Conservation (phyloP, 2,329 filamentous ascomycete species). For the Rhinocladiella similis region DNA sequence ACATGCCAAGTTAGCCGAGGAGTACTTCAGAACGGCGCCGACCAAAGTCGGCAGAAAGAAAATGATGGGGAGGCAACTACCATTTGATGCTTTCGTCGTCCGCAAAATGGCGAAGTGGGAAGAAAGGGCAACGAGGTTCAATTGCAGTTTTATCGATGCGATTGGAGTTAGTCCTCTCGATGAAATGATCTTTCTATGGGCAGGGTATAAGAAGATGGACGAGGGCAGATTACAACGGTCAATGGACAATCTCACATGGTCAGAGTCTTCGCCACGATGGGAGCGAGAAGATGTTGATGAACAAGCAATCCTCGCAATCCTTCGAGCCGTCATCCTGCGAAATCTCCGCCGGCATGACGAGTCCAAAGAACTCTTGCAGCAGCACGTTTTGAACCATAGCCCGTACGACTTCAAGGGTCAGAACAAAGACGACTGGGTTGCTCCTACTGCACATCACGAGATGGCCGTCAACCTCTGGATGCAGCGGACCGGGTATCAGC, state of each 20-base stretch:
- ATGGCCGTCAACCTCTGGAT: conserved; percentile 79
- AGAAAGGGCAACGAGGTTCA: conserved; percentile 66
- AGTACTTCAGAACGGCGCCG: conserved; percentile 70
- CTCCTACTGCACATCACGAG: conserved; percentile 82
- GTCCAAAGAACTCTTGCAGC: conserved; percentile 64
- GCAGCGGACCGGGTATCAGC: conserved; percentile 50
- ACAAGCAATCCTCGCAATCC: conserved; percentile 64
- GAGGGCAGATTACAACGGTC: conserved; percentile 63
- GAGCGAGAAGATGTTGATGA: conserved; percentile 58
- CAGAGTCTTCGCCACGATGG: conserved; percentile 51
- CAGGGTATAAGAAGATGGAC: conserved; percentile 80
- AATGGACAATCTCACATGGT: conserved; percentile 66
- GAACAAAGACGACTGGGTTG: conserved; percentile 57
- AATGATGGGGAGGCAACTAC: conserved; percentile 85
- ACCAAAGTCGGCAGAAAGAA: conserved; percentile 78
- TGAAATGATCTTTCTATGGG: conserved; percentile 96
- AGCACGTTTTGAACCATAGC: conserved; percentile 59
- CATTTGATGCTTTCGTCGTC: conserved; percentile 81
- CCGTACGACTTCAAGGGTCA: conserved; percentile 50
- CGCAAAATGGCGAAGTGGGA: conserved; percentile 91
- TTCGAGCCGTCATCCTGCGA: conserved; percentile 66
- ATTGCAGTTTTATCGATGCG: conserved; percentile 72
- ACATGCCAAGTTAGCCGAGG: conserved; percentile 65
- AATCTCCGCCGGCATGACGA: conserved; percentile 63
- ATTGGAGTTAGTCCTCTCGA: conserved; percentile 77